phyloP scores from a whole-genome alignment of 75 land plant species.

The Ceratopteris richardii region DNA sequence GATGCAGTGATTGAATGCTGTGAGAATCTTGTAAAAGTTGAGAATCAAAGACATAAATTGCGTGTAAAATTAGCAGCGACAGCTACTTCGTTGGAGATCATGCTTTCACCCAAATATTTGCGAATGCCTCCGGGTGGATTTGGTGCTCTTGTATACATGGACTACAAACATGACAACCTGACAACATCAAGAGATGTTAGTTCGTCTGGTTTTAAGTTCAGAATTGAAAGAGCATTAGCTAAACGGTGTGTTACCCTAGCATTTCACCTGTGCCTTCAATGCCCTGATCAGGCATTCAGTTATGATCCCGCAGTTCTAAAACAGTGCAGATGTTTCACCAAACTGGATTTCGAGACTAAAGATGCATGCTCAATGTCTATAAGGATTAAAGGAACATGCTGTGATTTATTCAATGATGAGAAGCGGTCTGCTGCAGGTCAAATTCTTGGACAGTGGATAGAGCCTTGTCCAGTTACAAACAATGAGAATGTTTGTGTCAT shows the following conservation, averaged over 20 bases:
- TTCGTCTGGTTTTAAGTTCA: constrained; percentile 2
- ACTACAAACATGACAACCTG: neutral
- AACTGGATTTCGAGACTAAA: neutral
- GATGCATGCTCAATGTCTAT: constrained; percentile 3
- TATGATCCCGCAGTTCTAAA: constrained; percentile 1
- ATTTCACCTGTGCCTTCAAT: constrained; percentile 13
- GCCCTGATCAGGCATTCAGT: constrained; percentile 19
- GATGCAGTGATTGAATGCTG: constrained; percentile 3
- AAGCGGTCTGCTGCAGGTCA: neutral
- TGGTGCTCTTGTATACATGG: constrained; percentile 18
- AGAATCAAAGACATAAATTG: constrained; percentile 13
- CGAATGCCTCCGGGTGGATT: constrained; percentile 24
- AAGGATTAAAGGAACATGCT: neutral
- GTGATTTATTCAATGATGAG: neutral
- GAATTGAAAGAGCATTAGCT: constrained; percentile 25
- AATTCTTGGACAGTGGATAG: neutral
- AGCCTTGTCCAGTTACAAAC: neutral
- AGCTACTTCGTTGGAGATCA: constrained; percentile 21
- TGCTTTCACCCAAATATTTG: constrained; percentile 7
- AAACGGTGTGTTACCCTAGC: constrained; percentile 25
- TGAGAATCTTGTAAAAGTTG: constrained; percentile 3
- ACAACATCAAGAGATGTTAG: neutral
- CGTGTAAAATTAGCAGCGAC: constrained; percentile 31
- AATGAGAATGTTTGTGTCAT: neutral
- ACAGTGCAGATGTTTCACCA: constrained; percentile 4